phyloP scores from a whole-genome alignment of 2,329 filamentous ascomycete genomes.

The Microdochium bolleyi region DNA sequence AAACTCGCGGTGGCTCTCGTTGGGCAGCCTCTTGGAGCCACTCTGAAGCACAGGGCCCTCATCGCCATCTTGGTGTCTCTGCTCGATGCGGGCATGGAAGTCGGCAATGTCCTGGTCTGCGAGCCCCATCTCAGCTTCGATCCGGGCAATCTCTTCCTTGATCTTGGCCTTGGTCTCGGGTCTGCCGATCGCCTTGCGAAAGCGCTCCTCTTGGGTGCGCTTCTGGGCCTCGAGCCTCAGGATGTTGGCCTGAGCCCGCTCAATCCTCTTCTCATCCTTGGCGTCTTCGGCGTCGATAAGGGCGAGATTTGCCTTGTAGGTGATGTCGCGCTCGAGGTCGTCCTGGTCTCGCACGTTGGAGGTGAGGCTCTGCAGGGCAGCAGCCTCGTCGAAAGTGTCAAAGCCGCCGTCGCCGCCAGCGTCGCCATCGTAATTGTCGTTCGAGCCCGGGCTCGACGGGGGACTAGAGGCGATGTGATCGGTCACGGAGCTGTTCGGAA shows the following conservation, averaged over 20 bases:
- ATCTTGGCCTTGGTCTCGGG: constrained; percentile 47
- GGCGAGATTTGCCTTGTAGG: constrained; percentile 49
- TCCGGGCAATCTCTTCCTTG: constrained; percentile 56
- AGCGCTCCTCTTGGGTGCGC: constrained; percentile 39
- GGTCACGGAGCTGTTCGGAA: neutral
- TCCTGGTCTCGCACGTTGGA: constrained; percentile 75
- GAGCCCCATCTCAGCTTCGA: constrained; percentile 56
- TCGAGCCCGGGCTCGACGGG: neutral
- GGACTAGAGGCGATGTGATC: neutral
- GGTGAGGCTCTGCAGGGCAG: constrained; percentile 53
- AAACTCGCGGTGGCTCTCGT: constrained; percentile 80
- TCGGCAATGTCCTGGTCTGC: constrained; percentile 68
- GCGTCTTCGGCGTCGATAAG: constrained; percentile 56
- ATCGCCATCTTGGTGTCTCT: constrained; percentile 52
- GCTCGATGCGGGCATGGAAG: constrained; percentile 73
- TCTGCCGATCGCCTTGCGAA: constrained; percentile 34
- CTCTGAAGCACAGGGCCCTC: constrained; percentile 30
- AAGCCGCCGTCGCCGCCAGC: constrained; percentile 2
- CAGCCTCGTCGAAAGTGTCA: constrained; percentile 42
- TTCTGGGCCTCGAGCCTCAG: constrained; percentile 59
- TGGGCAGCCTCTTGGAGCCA: constrained; percentile 57
- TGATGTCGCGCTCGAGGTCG: constrained; percentile 84
- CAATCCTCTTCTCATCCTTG: constrained; percentile 54
- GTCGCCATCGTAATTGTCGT: constrained; percentile 1
- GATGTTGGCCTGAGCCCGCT: constrained; percentile 45